Percentiles rank a stretch among this genome's conserved stretches.
phyloP scores from a whole-genome alignment of 306 rosid species.

The Gleditsia sinensis region DNA sequence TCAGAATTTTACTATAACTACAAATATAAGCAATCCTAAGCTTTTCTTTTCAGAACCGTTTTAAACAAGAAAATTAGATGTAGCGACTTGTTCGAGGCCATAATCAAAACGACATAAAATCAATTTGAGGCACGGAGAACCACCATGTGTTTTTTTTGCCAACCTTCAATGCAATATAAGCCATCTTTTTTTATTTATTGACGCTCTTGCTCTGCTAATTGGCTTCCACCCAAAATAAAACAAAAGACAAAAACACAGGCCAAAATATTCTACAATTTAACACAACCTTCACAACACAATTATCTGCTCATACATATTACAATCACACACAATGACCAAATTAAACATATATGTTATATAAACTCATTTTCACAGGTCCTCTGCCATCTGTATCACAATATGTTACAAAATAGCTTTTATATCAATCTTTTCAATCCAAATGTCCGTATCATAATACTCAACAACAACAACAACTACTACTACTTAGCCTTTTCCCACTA shows the following conservation, averaged over 20 bases:
- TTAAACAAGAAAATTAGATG: not conserved
- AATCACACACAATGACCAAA: not conserved
- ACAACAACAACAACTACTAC: too few species aligned
- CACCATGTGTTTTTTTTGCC: not conserved
- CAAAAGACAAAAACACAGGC: not conserved
- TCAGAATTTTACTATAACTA: not conserved
- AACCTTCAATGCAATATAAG: not conserved
- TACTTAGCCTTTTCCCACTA: too few species aligned
- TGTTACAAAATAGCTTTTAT: not conserved
- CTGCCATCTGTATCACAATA: not conserved
- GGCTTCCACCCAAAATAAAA: not conserved
- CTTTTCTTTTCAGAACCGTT: not conserved
- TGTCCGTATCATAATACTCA: not conserved
- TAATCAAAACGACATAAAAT: not conserved
- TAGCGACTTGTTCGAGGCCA: not conserved
- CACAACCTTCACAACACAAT: not conserved
- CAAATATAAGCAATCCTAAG: not conserved
- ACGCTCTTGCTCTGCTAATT: not conserved
- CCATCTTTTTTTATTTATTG: not conserved
- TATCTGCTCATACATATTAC: not conserved
- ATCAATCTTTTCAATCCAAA: not conserved
- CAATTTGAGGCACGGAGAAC: not conserved
- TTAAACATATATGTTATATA: not conserved
- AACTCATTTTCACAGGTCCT: too few species aligned
- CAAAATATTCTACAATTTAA: not conserved